Base-by-base conservation (phyloP, 164 flowering plant species). In the Chloranthus sessilifolius region DNA sequence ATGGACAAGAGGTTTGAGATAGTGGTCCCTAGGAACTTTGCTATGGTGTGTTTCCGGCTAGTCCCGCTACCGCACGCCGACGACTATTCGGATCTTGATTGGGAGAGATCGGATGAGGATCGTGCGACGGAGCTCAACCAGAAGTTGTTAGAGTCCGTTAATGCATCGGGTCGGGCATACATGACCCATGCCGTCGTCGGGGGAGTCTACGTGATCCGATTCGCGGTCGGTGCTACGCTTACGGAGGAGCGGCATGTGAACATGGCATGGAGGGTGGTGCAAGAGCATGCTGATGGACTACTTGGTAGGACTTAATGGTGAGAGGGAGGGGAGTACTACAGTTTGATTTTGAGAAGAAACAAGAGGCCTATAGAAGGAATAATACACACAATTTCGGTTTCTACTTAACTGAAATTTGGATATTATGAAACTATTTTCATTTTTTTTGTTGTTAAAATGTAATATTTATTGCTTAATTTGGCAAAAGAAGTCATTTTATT, bases 1-100 rank as follows among this genome's bases (percentile, higher is more conserved):
- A 16, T 4, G 50, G 95, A 86, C 65, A 55, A 56, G 31, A 50
- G 83, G 58, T 80, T 87, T 34, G 87, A 86, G 59, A 55, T 83
- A 0, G 81, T 82, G 12, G 82, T 74, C 6, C 79, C 76, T 0
- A 69, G 79, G 34, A 62, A 56, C 2, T 81, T 81, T 40, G 69
- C 79, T 4, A 54, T 70, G 63, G 81, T 81, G 0, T 84, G 85
- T 30, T 79, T 84, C 44, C 51, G 83, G 29, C 41, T 79, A 6
- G 39, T 46, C 1, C 70, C 76, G 7, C 2, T 54, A 5, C 51
- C 59, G 2, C 29, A 37, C 1, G 5, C n/a, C 3, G 19, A 7
- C 17, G 41, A 14, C 4, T 16, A 38, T 15, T 25, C 43, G 26
- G 23, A 9, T 9, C 40, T 17, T 6, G 11, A 1, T 0, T 17